These are phyloP conservation scores for Pseudophaeomoniella oleicola DNA, from an alignment of 2,329 filamentous ascomycete species.

Conservation along the genomic window DNA sequence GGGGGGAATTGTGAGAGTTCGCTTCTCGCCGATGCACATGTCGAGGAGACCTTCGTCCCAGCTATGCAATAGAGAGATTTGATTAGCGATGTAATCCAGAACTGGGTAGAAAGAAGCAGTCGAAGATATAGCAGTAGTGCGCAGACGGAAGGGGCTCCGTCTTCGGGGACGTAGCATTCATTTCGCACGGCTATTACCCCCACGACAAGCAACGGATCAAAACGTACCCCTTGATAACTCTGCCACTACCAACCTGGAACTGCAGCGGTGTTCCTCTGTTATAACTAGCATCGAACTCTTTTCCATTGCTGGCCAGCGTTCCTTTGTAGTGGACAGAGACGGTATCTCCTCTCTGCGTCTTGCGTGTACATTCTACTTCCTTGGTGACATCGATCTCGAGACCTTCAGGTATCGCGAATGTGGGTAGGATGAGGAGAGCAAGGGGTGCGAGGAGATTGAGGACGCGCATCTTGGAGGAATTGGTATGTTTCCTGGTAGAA, in stretches of 20 bases:
- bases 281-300: constrained; percentile 74
- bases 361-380: constrained; percentile 61
- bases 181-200: too few species aligned
- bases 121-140: too few species aligned
- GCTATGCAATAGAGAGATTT: constrained; percentile 26
- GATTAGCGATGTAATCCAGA: too few species aligned
- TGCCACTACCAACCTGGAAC: constrained; percentile 65
- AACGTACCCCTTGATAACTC: constrained; percentile 76
- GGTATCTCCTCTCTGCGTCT: constrained; percentile 60
- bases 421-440: too few species aligned
- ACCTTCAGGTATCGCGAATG: constrained; percentile 31
- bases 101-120: neutral
- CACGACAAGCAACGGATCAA: neutral
- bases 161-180: too few species aligned
- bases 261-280: constrained; percentile 59
- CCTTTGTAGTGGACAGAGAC: constrained; percentile 83
- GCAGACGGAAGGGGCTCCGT: too few species aligned
- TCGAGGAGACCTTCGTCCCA: constrained; percentile 84
- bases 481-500: too few species aligned
- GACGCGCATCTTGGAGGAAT: too few species aligned
- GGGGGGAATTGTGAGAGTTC: constrained; percentile 79
- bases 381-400: constrained; percentile 67
- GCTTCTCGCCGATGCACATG: constrained; percentile 94
- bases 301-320: constrained; percentile 57
- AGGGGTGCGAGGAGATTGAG: neutral